Evolutionary conservation across 176 grass and related monocot genomes (phyloP), one percentile per base, ranked within the genome.

Genomic region (Chrysopogon serrulatus): DNA sequence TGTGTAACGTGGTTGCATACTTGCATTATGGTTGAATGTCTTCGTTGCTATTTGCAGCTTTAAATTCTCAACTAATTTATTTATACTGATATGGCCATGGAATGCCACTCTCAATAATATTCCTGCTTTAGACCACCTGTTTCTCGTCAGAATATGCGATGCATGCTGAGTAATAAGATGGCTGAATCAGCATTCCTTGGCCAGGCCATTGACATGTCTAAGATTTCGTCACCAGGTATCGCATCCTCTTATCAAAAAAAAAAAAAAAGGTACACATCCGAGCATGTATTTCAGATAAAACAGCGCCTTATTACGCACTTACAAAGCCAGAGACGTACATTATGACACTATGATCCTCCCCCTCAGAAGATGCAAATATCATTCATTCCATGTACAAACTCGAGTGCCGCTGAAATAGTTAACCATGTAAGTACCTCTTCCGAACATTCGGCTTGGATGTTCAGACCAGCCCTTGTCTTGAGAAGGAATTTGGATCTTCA

Each of bases 401-500:
- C 0, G 1, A 42, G 24, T 59, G 24, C 45, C 0, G 65, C 71
- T 44, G 4, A 37, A 59, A 57, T 66, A 30, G 39, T 30, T 24
- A 28, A 72, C 27, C 35, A 14, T 30, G 56, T 43, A n/a, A n/a
- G 27, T 35, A 37, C 2, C 35, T 68, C 49, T 0, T 30, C 62
- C 11, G 12, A 33, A 32, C 37, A 82, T n/a, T 24, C 23, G 26
- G 56, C 56, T 60, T 27, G 56, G 56, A 60, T 60, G 56, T 60
- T 27, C 54, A 32, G 42, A 16, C 51, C 32, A 63, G 6, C 2
- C 34, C 15, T 67, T 84, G 2, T 39, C 26, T 57, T 0, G 17
- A 67, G 67, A 34, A 65, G 42, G 27, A 84, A n/a, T 43, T 51
- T 35, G 10, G 48, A 61, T 84, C 82, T 80, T 81, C 39, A 39